Evolutionary conservation across 495 filamentous ascomycete genomes (phyloP), one percentile per base, ranked within the genome.

Genomic region (Entonaema liquescens): DNA sequence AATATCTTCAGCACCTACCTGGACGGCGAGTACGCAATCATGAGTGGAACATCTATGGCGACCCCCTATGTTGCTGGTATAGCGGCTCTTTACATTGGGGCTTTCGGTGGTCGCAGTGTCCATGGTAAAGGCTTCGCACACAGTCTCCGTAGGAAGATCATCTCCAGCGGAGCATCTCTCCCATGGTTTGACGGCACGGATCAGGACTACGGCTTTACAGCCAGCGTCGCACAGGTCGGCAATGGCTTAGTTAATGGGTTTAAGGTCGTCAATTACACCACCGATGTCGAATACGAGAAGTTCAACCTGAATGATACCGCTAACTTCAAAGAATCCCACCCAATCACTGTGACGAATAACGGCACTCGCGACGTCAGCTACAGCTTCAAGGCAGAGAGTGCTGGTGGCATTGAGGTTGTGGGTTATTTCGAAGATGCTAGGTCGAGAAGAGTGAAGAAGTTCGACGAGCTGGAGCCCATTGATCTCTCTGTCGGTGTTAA

Each of bases 1-100:
- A 74, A 75, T 40, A 84, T 86, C 59, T 75, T 81, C 54, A 78
- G 83, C 23, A 85, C 83, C 1, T 82, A 72, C 38, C 54, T 83
- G 0, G 65, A 75, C 11, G 79, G 79, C 44, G 73, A 78, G 12
- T 83, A 83, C 65, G 78, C 75, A 2, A 74, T 84, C 5, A 69
- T 82, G 23, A 78, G 71, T 53, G 83, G 83, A 54, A 85, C 83
- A 1, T 83, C 82, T 0, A 85, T 84, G 83, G 79, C 84, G 6
- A 75, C 83, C n/a, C 82, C 83, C 13, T 85, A 82, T 60, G 75
- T 82, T 8, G 80, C 81, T 26, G 82, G 81, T 23, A 62, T 81
- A 26, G 77, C 81, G 52, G 81, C 82, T 36, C 78, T 84, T 11
- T 73, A 81, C 26, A 76, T 82, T 53, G 76, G 71, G 2, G 67